Percentiles rank a stretch among this genome's conserved stretches.
Evolutionary conservation across 768 basidiomycete species (phyloP).

Genomic region (Tulasnella sp.): DNA sequence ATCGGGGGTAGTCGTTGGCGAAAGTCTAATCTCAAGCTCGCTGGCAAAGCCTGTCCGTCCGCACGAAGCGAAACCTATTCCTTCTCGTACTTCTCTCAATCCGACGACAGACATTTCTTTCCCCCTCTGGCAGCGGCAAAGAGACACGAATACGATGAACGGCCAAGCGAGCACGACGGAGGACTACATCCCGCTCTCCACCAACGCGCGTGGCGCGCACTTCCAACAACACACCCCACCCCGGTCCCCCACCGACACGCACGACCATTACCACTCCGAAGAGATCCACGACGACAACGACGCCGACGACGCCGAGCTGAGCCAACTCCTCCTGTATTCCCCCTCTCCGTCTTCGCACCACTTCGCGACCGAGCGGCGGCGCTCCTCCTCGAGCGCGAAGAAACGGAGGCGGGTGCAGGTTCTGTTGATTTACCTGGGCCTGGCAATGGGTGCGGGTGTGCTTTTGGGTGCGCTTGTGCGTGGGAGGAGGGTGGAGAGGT

Average conservation of each 20-base stretch:
- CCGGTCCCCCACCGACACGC: neutral
- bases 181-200: neutral
- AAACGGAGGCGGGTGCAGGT: neutral
- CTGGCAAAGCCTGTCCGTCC: no score
- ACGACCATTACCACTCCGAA: no score
- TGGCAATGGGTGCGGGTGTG: neutral
- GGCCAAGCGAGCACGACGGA: neutral
- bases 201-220: neutral
- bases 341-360: neutral
- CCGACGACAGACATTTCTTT: neutral
- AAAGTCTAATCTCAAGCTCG: no score
- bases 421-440: neutral
- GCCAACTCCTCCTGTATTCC: neutral
- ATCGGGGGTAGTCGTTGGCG: no score
- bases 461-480: neutral
- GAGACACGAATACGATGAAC: neutral
- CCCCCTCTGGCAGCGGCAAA: neutral
- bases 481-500: neutral
- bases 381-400: neutral
- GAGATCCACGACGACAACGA: no score
- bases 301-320: neutral
- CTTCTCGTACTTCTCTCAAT: no score
- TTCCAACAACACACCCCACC: neutral
- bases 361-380: neutral
- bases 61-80: no score